Base-by-base conservation (phyloP, 805 yeast species). In the Lipomyces kockii region DNA sequence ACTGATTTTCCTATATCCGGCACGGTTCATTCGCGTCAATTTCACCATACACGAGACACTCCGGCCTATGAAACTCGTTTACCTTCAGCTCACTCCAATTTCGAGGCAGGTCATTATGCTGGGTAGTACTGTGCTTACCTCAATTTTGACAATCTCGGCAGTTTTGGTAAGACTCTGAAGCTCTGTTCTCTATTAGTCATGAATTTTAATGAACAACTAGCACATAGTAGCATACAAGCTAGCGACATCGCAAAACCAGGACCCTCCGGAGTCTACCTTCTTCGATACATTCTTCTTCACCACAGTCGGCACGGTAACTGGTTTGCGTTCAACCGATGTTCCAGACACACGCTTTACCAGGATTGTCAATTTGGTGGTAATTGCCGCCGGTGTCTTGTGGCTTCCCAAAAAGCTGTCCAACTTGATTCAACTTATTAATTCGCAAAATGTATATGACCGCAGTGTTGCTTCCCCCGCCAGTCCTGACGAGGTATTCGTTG, bases 231-330 rank as follows among this genome's bases (percentile, higher is more conserved):
- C 67, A 6, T 64, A 64, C 32, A 60, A 64, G 53, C 35, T 46
- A 4, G 55, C 57, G 9, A 52, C 59, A 7, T 43, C 57, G 14
- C 60, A 54, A 34, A 54, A 49, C 37, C 27, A n/a, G 17, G 58
- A 60, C 5, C 54, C 60, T 3, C 62, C 60, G 12, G 62, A 27
- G n/a, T 56, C 61, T 9, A 60, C 64, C 9, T 60, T 60, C 46
- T 64, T 64, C 39, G 67, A 64, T 63, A 39, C 67, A 6, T 64
- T 64, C 61, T 64, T 64, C 61, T 64, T 64, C 64, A 64, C 67
- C 1, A 59, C 62, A 3, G 58, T 64, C 29, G 67, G 67, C 25
- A 60, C 67, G 11, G 61, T 64, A 39, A 60, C 67, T 5, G 63
- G 64, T 7, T 32, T 64, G 32, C 57, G 61, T 5, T 46, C 63